phyloP scores from a whole-genome alignment of 2,329 filamentous ascomycete genomes.

The Grosmannia huntii region DNA sequence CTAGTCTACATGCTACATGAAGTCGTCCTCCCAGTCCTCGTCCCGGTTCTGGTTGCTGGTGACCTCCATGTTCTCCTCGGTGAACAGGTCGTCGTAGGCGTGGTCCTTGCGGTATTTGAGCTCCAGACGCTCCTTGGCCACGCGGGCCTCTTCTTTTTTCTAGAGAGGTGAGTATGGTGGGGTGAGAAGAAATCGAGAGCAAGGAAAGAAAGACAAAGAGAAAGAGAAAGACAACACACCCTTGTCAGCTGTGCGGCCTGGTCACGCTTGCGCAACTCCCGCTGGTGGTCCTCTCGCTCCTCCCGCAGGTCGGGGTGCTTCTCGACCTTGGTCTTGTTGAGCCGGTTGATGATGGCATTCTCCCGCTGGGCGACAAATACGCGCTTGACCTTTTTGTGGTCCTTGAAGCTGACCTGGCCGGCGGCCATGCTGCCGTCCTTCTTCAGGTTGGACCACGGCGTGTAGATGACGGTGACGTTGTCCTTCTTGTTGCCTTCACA shows the following conservation, averaged over 20 bases:
- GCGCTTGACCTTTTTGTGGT: conserved; percentile 69
- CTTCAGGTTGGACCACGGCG: conserved; percentile 85
- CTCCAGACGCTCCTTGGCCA: conserved; percentile 71
- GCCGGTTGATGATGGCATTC: conserved; percentile 87
- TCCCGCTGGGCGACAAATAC: conserved; percentile 69
- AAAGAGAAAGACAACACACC: conserved; percentile 30
- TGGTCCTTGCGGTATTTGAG: conserved; percentile 95
- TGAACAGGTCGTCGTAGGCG: conserved; percentile 87
- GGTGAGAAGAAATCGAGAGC: neutral
- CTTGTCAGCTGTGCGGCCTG: conserved; percentile 47
- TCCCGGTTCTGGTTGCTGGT: conserved; percentile 78
- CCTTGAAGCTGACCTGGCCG: conserved; percentile 91
- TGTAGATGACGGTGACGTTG: conserved; percentile 93
- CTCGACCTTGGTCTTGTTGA: conserved; percentile 93
- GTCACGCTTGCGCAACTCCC: conserved; percentile 60
- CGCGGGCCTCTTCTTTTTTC: conserved; percentile 63
- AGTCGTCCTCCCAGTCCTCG: conserved; percentile 75
- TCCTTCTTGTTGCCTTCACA: conserved; percentile 87
- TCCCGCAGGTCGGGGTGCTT: conserved; percentile 70
- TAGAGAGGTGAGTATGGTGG: conserved; percentile 18
- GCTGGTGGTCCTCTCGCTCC: conserved; percentile 67
- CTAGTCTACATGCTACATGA: too few relatives aligned
- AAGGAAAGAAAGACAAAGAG: conserved; percentile 11
- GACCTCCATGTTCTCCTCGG: conserved; percentile 62
- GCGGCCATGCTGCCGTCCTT: conserved; percentile 94